Evolutionary conservation across 2,329 filamentous ascomycete species (phyloP).

Genomic region (Neopestalotiopsis rosae): DNA sequence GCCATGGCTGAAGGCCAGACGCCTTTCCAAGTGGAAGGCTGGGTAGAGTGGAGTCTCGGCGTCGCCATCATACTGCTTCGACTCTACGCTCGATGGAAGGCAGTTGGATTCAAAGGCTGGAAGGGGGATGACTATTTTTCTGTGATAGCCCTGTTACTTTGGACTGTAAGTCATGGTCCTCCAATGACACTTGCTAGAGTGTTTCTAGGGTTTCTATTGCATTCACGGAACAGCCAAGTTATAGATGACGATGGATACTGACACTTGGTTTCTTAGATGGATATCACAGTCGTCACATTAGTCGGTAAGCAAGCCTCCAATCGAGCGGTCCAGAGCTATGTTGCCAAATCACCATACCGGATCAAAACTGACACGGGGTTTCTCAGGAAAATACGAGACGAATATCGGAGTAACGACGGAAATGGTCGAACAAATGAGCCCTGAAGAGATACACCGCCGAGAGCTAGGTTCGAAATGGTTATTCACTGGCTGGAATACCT

Average conservation of each 20-base stretch:
- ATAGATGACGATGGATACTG: not conserved
- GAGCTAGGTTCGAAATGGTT: constrained; percentile 33
- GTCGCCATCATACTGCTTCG: constrained; percentile 42
- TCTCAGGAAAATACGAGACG: constrained; percentile 42
- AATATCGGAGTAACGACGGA: constrained; percentile 42
- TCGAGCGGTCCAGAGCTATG: not conserved
- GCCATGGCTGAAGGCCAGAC: constrained; percentile 32
- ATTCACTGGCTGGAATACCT: constrained; percentile 46
- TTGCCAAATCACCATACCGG: not conserved
- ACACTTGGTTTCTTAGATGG: not conserved
- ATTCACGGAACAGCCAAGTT: not conserved
- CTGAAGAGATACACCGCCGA: constrained; percentile 33
- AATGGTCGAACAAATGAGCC: constrained; percentile 35
- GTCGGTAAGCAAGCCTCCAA: not conserved
- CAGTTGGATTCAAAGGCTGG: constrained; percentile 45
- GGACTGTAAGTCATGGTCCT: constrained; percentile 37
- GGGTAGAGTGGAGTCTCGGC: constrained; percentile 49
- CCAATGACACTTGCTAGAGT: not conserved
- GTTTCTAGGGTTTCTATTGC: too few relatives aligned
- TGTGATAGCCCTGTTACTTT: constrained; percentile 40
- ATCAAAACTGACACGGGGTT: not conserved
- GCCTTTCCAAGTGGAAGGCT: constrained; percentile 49
- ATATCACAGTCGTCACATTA: not conserved
- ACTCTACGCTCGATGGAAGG: constrained; percentile 43
- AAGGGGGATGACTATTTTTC: constrained; percentile 50